Evolutionary conservation across 208 protist genomes (phyloP), one percentile per base, ranked within the genome.

Genomic region (Porcisia deanei): DNA sequence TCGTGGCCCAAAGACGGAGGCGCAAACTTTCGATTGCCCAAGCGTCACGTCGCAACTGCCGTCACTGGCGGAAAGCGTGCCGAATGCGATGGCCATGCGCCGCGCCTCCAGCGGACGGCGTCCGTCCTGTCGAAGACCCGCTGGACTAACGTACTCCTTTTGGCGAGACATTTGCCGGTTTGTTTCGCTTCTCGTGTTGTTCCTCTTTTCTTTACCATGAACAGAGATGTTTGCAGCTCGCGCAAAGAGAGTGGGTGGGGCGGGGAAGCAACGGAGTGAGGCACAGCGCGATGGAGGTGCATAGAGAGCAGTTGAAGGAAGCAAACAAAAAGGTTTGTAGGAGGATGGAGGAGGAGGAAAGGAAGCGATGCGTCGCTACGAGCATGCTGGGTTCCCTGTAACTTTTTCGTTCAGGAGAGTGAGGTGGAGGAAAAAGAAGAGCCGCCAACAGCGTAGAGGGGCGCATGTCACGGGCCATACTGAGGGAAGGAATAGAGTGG

Each of bases 131-230:
- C 93, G 89, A 41, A 97, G 79, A 3, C 93, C 93, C 6, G 91
- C 91, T 12, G 91, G 82, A 67, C 88, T 95, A 10, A 97, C 87
- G 79, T 96, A 97, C 68, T 97, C 91, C 76, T 90, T 93, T 71
- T 83, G 86, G 61, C 91, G 90, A 45, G 71, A 75, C 71, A 75
- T 75, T 18, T 9, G 25, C 9, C 53, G 43, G 47, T 41, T 57
- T 25, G 47, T 30, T 52, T 7, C 61, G 22, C 25, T 30, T 67
- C 39, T 45, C 34, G 39, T 49, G 39, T 20, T 43, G 22, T 12
- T 25, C n/a, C 34, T 41, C 1, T 63, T 39, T 30, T 63, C 30
- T 16, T 63, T 63, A 0, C 10, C 47, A 67, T 49, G 39, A 37
- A 67, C 8, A 10, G 20, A 67, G 39, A 14, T 52, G 14, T 22